Conservation (phyloP, 129 eudicot genomes). For the Dittrichia graveolens region DNA sequence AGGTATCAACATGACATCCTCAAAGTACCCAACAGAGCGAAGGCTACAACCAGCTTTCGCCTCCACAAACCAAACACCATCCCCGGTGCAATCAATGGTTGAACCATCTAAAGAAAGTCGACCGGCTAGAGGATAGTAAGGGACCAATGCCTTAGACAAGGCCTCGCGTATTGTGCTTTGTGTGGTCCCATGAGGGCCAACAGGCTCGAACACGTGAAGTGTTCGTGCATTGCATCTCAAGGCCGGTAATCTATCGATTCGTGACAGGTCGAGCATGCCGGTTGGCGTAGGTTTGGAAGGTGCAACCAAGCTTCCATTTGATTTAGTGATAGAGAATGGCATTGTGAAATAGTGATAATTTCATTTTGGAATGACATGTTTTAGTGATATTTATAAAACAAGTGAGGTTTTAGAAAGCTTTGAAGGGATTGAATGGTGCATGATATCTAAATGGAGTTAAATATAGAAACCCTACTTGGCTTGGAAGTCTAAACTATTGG, state of each 20-base stretch:
- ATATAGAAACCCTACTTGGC: conserved; percentile 32
- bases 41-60: conserved; percentile 49
- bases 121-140: conserved; percentile 75
- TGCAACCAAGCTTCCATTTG: conserved; percentile 38
- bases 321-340: conserved; percentile 44
- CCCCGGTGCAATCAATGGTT: conserved; percentile 43
- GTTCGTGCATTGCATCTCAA: conserved; percentile 55
- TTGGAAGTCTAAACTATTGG: conserved; percentile 44
- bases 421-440: conserved; percentile 2
- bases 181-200: conserved; percentile 31
- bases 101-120: conserved; percentile 41
- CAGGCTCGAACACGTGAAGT: conserved; percentile 48
- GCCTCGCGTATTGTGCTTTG: conserved; percentile 35
- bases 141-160: conserved; percentile 59
- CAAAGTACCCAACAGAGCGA: conserved; percentile 42
- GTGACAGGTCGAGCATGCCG: conserved; percentile 43
- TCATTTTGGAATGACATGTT: conserved; percentile 13
- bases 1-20: conserved; percentile 45
- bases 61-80: conserved; percentile 66
- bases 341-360: background rate
- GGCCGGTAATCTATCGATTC: conserved; percentile 52
- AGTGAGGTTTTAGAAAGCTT: background rate
- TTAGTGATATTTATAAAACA: background rate
- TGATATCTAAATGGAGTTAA: background rate
- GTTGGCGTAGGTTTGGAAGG: conserved; percentile 45